A percentile compares a stretch with the other conserved stretches of the same genome.
Conservation (phyloP, 2,329 filamentous ascomycete genomes). For the Pyrenochaeta sp. region DNA sequence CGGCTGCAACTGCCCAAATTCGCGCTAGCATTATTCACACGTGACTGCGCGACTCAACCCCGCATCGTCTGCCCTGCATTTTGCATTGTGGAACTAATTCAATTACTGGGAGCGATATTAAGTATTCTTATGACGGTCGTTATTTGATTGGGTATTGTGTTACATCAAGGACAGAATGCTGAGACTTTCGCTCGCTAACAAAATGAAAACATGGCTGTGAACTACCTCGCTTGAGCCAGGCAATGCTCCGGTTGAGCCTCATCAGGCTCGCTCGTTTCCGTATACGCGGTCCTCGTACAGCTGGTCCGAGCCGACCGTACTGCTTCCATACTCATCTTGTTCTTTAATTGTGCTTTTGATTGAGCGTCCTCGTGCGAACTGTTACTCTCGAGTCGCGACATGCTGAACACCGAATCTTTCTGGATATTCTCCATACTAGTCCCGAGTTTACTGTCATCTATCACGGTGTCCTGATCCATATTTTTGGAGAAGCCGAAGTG, state of each 20-base stretch:
- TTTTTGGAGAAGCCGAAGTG: conserved; percentile 16
- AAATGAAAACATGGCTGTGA: conserved; percentile 1
- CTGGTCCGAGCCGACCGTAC: conserved; percentile 8
- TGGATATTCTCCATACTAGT: conserved; percentile 10
- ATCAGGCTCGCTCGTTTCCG: conserved; percentile 17
- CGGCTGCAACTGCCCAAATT: conserved; percentile 8
- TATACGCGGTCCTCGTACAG: conserved; percentile 14
- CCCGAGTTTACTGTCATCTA: conserved; percentile 5
- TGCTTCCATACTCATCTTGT: not conserved
- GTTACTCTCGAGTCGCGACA: conserved; percentile 20
- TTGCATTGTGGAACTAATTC: not conserved
- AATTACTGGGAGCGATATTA: not conserved
- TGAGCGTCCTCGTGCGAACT: conserved; percentile 24
- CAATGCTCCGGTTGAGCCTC: conserved; percentile 28
- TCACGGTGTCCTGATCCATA: conserved; percentile 8
- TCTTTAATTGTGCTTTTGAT: not conserved
- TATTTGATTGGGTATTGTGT: too few relatives aligned
- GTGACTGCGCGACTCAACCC: conserved; percentile 17
- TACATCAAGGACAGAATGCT: too few relatives aligned
- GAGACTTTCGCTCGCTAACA: not conserved
- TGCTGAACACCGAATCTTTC: conserved; percentile 21
- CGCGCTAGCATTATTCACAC: conserved; percentile 20
- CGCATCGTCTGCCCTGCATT: not conserved
- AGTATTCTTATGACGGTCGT: too few relatives aligned
- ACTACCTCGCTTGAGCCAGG: conserved; percentile 17